Conservation (phyloP, 768 basidiomycete genomes). For the Rhodotorula paludigena region DNA sequence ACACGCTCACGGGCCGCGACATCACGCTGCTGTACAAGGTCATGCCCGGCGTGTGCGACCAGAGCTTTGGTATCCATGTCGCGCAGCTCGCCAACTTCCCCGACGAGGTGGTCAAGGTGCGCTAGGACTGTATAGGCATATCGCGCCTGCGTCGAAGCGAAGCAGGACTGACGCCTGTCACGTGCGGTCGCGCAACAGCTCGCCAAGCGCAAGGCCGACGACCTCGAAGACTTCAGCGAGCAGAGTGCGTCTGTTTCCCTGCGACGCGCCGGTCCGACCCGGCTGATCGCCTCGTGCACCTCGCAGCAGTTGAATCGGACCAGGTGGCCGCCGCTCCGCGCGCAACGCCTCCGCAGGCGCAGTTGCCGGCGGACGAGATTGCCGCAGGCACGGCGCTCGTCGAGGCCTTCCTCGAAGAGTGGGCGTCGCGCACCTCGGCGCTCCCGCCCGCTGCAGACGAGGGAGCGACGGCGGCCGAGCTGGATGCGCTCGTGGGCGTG, state of each 20-base stretch:
- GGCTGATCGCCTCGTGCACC: background rate
- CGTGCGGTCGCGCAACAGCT: conserved; percentile 52
- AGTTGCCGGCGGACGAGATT: conserved; percentile 53
- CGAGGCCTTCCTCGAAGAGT: conserved; percentile 67
- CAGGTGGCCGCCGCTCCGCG: background rate
- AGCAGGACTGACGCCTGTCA: background rate
- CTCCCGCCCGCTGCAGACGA: conserved; percentile 53
- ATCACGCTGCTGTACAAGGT: conserved; percentile 75
- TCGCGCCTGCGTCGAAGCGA: background rate
- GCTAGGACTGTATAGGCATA: conserved; percentile 28
- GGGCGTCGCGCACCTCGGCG: conserved; percentile 56
- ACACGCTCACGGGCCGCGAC: conserved; percentile 54
- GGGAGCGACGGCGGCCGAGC: conserved; percentile 49
- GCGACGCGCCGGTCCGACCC: background rate
- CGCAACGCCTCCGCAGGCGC: background rate
- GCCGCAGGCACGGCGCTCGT: conserved; percentile 77
- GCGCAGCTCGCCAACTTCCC: conserved; percentile 97
- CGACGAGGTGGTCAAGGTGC: conserved; percentile 79
- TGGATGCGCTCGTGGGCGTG: conserved; percentile 54
- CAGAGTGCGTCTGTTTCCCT: conserved; percentile 46
- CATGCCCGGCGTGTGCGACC: conserved; percentile 81
- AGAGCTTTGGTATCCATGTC: conserved; percentile 97
- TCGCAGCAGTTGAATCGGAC: conserved; percentile 40
- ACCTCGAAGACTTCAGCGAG: conserved; percentile 73
- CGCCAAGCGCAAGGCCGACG: conserved; percentile 86